A percentile compares a stretch with the other conserved stretches of the same genome.
These are phyloP conservation scores for Aurifilum marmelostoma DNA, from an alignment of 2,329 filamentous ascomycete species.

Conservation along the genomic window DNA sequence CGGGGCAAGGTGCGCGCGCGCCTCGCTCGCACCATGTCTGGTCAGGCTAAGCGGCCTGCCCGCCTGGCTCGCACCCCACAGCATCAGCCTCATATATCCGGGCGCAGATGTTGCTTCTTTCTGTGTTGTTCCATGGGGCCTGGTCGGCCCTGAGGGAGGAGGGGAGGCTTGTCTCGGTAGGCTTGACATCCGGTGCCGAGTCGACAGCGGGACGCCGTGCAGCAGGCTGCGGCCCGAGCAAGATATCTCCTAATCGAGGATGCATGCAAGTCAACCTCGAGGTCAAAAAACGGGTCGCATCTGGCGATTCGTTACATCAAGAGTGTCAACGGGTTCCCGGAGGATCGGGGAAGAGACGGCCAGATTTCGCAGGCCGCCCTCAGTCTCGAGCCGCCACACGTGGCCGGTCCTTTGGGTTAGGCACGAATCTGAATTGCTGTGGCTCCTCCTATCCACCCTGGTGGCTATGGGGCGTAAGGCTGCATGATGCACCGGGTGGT, in stretches of 20 bases:
- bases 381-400: slow-evolving; percentile 14
- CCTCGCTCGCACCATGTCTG: background rate
- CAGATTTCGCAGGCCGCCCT: slow-evolving; percentile 12
- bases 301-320: slow-evolving; percentile 5
- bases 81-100: slow-evolving; percentile 28
- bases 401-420: background rate
- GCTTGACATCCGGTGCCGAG: slow-evolving; percentile 2
- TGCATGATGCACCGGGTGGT: slow-evolving; percentile 4
- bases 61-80: background rate
- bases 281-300: slow-evolving; percentile 12
- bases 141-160: background rate
- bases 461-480: slow-evolving; percentile 11
- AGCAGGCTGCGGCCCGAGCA: slow-evolving; percentile 4
- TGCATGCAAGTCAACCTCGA: background rate
- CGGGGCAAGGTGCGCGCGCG: background rate
- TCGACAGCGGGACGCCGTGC: background rate
- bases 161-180: slow-evolving; percentile 1
- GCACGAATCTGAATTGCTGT: background rate
- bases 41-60: slow-evolving; percentile 1
- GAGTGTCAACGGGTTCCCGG: slow-evolving; percentile 7
- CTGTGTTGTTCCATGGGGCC: background rate
- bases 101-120: slow-evolving; percentile 25
- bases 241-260: background rate
- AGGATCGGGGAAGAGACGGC: slow-evolving; percentile 1
- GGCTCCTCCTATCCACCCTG: background rate